Evolutionary conservation across 2,329 filamentous ascomycete species (phyloP).

Genomic region (Aspergillus sp.): DNA sequence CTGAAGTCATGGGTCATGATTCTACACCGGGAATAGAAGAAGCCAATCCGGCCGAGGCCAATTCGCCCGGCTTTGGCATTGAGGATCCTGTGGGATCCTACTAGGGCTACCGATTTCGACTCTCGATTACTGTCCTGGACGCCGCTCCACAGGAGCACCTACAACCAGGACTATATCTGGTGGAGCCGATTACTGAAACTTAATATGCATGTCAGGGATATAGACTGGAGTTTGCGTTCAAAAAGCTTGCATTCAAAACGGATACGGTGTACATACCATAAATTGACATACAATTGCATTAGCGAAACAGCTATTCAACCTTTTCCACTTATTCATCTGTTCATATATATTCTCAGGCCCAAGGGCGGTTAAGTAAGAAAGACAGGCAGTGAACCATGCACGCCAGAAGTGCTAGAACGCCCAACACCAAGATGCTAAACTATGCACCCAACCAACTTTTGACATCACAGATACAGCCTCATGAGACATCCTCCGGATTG

Average conservation of each 20-base stretch:
- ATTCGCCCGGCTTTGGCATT: no score
- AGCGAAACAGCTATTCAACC: no score
- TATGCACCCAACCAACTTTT: background rate
- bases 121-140: no score
- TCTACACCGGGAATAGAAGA: no score
- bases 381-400: background rate
- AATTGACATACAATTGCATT: background rate
- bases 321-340: background rate
- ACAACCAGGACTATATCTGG: no score
- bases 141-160: no score
- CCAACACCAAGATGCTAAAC: background rate
- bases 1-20: no score
- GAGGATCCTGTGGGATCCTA: no score
- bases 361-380: background rate
- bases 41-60: no score
- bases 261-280: background rate
- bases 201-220: background rate
- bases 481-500: constrained; percentile 75
- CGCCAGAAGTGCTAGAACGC: background rate
- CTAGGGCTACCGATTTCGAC: no score
- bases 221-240: background rate
- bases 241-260: background rate
- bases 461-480: constrained; percentile 5
- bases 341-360: background rate
- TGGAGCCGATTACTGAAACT: background rate